These are phyloP conservation scores for Corymbia calophylla DNA, from an alignment of 441 rosid species.

Conservation along the genomic window DNA sequence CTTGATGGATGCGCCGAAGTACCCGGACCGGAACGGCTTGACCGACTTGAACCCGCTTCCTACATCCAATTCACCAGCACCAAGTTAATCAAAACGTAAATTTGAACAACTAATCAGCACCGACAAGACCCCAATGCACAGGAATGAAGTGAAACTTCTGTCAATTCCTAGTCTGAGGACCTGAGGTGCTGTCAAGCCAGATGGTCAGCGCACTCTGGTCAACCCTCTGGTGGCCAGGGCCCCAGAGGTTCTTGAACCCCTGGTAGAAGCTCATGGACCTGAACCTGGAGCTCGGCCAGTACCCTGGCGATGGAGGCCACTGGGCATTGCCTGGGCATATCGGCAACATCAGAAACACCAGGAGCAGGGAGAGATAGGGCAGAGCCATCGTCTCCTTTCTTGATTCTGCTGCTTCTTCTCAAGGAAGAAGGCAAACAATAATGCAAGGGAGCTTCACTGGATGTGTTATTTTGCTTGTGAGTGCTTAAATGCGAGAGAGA, in stretches of 20 bases:
- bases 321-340: constrained; percentile 39
- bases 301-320: constrained; percentile 88
- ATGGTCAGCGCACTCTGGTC: constrained; percentile 60
- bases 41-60: constrained; percentile 96
- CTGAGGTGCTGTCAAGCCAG: constrained; percentile 85
- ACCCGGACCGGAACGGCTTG: constrained; percentile 82
- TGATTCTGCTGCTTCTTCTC: not conserved
- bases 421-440: not conserved
- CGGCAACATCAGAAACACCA: constrained; percentile 19
- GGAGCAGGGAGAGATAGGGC: constrained; percentile 11
- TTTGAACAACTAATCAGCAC: not conserved
- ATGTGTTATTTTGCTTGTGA: not conserved
- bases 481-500: not conserved
- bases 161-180: constrained; percentile 12
- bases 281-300: constrained; percentile 82
- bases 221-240: constrained; percentile 64
- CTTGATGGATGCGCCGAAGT: constrained; percentile 78
- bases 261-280: constrained; percentile 53
- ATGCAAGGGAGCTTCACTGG: not conserved
- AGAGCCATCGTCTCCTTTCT: constrained; percentile 21
- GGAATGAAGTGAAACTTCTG: not conserved
- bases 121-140: not conserved
- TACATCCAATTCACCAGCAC: not conserved
- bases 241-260: constrained; percentile 83
- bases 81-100: not conserved